These are phyloP conservation scores for Mucor saturninus DNA, from an alignment of 371 early-diverging fungal genomes.

Conservation along the genomic window DNA sequence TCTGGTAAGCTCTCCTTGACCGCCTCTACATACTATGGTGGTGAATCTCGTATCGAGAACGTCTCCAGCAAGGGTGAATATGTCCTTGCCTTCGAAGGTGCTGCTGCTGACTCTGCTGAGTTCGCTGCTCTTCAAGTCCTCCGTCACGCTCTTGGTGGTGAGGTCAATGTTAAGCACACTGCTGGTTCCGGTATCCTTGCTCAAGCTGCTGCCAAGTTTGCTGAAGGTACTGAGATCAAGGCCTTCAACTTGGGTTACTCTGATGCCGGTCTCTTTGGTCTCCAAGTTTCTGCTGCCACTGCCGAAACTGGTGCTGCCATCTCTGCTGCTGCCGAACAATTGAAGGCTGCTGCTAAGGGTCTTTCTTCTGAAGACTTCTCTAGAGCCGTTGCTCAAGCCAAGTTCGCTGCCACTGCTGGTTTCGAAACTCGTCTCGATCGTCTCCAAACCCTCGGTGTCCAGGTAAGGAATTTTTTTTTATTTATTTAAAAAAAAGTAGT, in stretches of 20 bases:
- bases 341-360: constrained; percentile 62
- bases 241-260: constrained; percentile 90
- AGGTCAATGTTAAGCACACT: constrained; percentile 77
- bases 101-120: constrained; percentile 69
- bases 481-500: constrained; percentile 7
- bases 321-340: constrained; percentile 73
- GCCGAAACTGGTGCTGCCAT: constrained; percentile 69
- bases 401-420: constrained; percentile 74
- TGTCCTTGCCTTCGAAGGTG: constrained; percentile 83
- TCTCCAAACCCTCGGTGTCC: constrained; percentile 51
- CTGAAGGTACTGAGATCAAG: constrained; percentile 59
- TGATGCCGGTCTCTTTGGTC: constrained; percentile 93
- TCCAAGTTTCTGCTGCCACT: constrained; percentile 72
- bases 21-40: constrained; percentile 80
- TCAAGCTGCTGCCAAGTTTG: constrained; percentile 64
- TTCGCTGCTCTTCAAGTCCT: constrained; percentile 80
- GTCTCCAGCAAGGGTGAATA: constrained; percentile 41
- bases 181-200: constrained; percentile 75
- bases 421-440: constrained; percentile 67
- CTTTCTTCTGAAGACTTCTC: constrained; percentile 70
- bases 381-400: constrained; percentile 87
- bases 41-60: constrained; percentile 73
- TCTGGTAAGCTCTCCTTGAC: constrained; percentile 52
- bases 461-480: constrained; percentile 32
- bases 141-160: constrained; percentile 81